Conservation (phyloP, 2,329 filamentous ascomycete species). For the Cyanodermella asteris region DNA sequence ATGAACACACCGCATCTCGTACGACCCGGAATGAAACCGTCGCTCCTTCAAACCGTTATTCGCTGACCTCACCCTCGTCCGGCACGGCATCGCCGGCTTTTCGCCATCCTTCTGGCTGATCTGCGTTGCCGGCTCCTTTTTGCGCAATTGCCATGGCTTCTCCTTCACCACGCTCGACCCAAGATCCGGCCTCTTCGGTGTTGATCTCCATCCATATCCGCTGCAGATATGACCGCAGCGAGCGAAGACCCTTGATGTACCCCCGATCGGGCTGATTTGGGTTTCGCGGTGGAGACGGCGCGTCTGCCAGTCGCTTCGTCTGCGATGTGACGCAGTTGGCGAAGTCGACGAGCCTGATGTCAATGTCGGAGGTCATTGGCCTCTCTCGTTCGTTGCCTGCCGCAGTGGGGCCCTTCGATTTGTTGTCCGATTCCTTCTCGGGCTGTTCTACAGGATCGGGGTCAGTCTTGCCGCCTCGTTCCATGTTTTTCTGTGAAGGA, state of each 20-base stretch:
- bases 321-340: conserved; percentile 89
- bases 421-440: conserved; percentile 10
- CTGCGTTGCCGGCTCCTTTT: too few relatives aligned
- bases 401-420: conserved; percentile 13
- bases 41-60: too few relatives aligned
- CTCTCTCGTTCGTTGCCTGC: conserved; percentile 17
- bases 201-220: conserved; percentile 63
- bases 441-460: conserved; percentile 7
- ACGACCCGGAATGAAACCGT: too few relatives aligned
- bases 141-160: too few relatives aligned
- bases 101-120: too few relatives aligned
- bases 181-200: conserved; percentile 20
- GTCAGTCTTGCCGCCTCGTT: neutral
- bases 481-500: conserved; percentile 8
- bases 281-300: conserved; percentile 57
- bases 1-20: too few relatives aligned
- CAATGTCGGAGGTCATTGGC: conserved; percentile 36
- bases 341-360: conserved; percentile 96
- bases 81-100: too few relatives aligned
- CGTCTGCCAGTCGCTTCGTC: conserved; percentile 36
- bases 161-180: too few relatives aligned
- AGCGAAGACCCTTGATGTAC: conserved; percentile 66
- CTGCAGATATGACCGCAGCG: conserved; percentile 63
- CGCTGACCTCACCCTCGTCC: too few relatives aligned
- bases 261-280: conserved; percentile 66